phyloP scores from a whole-genome alignment of 2,329 filamentous ascomycete genomes.

The Elsinoe perseae region DNA sequence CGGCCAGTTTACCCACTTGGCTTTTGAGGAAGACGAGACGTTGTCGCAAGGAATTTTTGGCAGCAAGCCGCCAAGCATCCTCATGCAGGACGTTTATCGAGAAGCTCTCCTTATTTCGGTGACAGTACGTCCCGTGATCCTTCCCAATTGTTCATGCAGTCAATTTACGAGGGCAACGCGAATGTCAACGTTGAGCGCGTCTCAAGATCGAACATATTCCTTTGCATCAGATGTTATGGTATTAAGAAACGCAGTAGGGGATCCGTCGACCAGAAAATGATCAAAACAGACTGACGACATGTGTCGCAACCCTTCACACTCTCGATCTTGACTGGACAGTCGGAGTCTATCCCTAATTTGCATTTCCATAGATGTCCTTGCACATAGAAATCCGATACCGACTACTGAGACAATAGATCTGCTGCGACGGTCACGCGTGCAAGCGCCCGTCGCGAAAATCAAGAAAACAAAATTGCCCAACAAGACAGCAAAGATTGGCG shows the following conservation, averaged over 20 bases:
- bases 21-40: neutral
- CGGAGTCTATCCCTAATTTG: neutral
- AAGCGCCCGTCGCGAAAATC: neutral
- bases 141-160: neutral
- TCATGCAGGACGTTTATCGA: neutral
- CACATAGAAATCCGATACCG: neutral
- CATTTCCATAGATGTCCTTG: neutral
- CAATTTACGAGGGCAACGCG: slow-evolving; percentile 8
- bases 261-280: neutral
- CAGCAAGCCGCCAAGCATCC: neutral
- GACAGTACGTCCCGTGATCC: neutral
- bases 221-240: neutral
- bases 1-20: neutral
- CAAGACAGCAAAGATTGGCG: neutral
- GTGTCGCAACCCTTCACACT: neutral
- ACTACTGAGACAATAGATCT: slow-evolving; percentile 6
- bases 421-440: slow-evolving; percentile 1
- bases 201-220: neutral
- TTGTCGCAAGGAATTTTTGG: neutral
- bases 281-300: slow-evolving; percentile 3
- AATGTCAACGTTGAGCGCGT: neutral
- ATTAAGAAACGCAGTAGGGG: neutral
- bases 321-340: neutral
- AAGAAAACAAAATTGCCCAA: neutral
- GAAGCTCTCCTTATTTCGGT: neutral